These are phyloP conservation scores for Fomitiporia mediterranea DNA, from an alignment of 1,284 basidiomycete species.

Conservation along the genomic window DNA sequence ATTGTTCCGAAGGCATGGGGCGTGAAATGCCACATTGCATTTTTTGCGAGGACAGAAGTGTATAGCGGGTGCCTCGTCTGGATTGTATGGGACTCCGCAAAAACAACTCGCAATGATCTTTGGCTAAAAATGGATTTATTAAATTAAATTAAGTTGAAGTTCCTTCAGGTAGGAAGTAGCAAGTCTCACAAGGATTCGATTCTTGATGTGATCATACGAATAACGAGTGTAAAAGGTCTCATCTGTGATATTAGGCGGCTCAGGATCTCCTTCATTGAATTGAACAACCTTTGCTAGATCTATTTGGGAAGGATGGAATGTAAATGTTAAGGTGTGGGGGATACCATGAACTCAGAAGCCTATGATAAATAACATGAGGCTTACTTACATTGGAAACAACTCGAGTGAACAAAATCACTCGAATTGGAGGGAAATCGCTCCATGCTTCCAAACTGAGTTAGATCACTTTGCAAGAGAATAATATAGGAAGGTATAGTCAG, in stretches of 20 bases:
- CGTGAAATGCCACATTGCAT: constrained; percentile 10
- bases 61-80: constrained; percentile 1
- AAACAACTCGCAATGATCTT: constrained; percentile 6
- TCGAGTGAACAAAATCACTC: constrained; percentile 17
- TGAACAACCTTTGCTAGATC: not conserved
- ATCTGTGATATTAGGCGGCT: constrained; percentile 7
- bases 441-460: constrained; percentile 4
- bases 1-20: constrained; percentile 3
- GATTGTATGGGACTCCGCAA: constrained; percentile 9
- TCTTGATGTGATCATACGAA: not conserved
- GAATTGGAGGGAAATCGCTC: constrained; percentile 14
- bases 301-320: too few species aligned
- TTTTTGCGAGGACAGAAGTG: constrained; percentile 13
- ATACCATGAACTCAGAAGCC: too few species aligned
- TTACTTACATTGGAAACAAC: constrained; percentile 14
- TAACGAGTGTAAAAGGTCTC: constrained; percentile 13
- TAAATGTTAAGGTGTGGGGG: too few species aligned
- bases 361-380: too few species aligned
- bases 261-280: constrained; percentile 7
- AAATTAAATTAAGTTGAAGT: too few species aligned
- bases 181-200: not conserved
- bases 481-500: not conserved
- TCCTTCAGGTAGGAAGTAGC: too few species aligned
- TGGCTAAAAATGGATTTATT: too few species aligned
- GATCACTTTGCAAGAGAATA: not conserved